phyloP scores from a whole-genome alignment of 2,329 filamentous ascomycete genomes.

The Trichoderma pleuroti region DNA sequence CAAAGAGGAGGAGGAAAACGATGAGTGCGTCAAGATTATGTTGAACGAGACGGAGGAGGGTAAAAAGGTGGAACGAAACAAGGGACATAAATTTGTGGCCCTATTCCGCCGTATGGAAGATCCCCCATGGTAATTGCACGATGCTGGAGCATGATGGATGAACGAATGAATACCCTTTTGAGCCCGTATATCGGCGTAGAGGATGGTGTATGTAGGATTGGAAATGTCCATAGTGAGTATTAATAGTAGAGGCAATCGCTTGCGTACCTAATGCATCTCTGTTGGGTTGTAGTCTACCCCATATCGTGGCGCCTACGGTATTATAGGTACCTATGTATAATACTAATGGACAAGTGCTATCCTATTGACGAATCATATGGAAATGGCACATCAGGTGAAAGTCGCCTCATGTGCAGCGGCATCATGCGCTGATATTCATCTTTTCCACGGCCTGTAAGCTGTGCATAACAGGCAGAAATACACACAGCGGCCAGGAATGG shows the following conservation, averaged over 20 bases:
- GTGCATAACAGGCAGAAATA: background rate
- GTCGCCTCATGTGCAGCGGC: background rate
- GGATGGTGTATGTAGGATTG: background rate
- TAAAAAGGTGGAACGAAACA: slow-evolving; percentile 91
- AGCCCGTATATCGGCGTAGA: background rate
- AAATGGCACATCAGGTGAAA: background rate
- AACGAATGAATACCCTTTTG: background rate
- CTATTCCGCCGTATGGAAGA: slow-evolving; percentile 79
- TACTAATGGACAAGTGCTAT: background rate
- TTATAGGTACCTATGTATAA: background rate
- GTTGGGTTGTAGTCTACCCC: background rate
- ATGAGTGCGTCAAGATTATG: slow-evolving; percentile 73
- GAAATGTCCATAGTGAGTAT: background rate
- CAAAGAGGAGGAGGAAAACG: slow-evolving; percentile 62
- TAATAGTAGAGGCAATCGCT: background rate
- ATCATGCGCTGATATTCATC: background rate
- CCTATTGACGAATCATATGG: background rate
- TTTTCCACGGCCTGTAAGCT: background rate
- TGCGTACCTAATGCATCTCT: background rate
- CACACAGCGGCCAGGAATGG: background rate
- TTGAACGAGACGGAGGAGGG: slow-evolving; percentile 87
- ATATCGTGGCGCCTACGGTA: background rate
- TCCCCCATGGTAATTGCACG: slow-evolving; percentile 63
- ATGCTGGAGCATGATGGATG: background rate
- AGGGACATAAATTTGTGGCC: slow-evolving; percentile 86